A percentile compares a stretch with the other conserved stretches of the same genome.
phyloP scores from a whole-genome alignment of 257 asterid genomes.

The Salvia miltiorrhiza region DNA sequence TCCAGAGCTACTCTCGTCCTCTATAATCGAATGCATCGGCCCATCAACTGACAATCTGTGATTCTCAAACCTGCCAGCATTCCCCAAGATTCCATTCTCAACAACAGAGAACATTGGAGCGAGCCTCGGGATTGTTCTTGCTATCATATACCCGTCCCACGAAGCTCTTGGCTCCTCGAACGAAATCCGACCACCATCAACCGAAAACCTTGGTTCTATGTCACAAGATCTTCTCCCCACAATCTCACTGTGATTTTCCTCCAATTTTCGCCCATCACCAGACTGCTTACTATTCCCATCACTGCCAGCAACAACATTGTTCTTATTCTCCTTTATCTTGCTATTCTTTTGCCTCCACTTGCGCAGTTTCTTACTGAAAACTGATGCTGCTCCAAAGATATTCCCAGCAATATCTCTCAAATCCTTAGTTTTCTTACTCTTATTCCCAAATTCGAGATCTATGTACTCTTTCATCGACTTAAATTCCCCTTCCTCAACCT shows the following conservation, averaged over 20 bases:
- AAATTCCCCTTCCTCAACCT: slow-evolving; percentile 51
- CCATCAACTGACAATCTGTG: slow-evolving; percentile 72
- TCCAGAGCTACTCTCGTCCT: slow-evolving; percentile 83
- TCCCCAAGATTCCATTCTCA: slow-evolving; percentile 55
- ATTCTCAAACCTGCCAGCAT: slow-evolving; percentile 45
- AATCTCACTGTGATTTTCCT: slow-evolving; percentile 41
- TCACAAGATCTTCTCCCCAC: slow-evolving; percentile 75
- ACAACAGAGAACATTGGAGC: slow-evolving; percentile 82
- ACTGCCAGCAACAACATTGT: slow-evolving; percentile 17
- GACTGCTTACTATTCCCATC: slow-evolving; percentile 14
- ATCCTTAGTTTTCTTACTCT: slow-evolving; percentile 57
- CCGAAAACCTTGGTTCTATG: slow-evolving; percentile 56
- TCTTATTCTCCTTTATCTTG: slow-evolving; percentile 37
- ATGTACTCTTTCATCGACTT: slow-evolving; percentile 91
- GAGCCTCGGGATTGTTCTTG: slow-evolving; percentile 79
- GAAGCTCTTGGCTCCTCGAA: slow-evolving; percentile 94
- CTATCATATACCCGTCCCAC: slow-evolving; percentile 96
- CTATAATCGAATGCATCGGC: slow-evolving; percentile 81
- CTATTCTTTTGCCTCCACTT: slow-evolving; percentile 68
- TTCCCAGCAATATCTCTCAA: slow-evolving; percentile 60
- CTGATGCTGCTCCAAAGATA: slow-evolving; percentile 71
- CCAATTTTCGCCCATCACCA: slow-evolving; percentile 22
- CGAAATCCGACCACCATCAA: slow-evolving; percentile 60
- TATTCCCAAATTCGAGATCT: slow-evolving; percentile 68
- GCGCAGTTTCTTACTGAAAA: slow-evolving; percentile 72